Base-by-base conservation (phyloP, 1,284 basidiomycete genomes). In the Ganoderma meredithae region DNA sequence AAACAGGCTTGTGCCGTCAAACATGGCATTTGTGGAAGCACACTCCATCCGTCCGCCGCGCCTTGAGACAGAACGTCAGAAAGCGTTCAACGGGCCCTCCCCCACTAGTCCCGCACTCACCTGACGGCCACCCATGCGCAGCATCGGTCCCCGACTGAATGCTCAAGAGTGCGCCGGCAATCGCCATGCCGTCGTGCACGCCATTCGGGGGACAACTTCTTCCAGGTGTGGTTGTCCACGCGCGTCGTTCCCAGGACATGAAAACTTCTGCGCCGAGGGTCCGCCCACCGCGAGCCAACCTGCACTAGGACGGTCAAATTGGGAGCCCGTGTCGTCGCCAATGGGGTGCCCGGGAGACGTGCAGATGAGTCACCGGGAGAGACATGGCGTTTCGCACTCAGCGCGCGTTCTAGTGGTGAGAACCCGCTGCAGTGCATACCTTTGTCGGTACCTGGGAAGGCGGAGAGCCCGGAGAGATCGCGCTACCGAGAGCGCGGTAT, bases 351-450 rank as follows among this genome's bases (percentile, higher is more conserved):
- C 25, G 31, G 15, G 52, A 17, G 52, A 55, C 33, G 31, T 19
- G 22, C 44, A 49, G 31, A 55, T 55, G 33, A 55, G 52, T 55
- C 52, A 55, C 52, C 52, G 31, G 52, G 22, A 27, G 52, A 31
- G 52, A 27, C 52, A 55, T 33, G 52, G 31, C 15, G 27, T 9
- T 27, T 15, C 31, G 13, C 4, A 2, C 22, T 55, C 13, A 12
- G 27, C 52, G 31, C 52, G 52, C 52, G 27, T 55, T 55, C 52
- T 55, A 55, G 52, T 17, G 25, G 52, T 55, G 52, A 27, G 52
- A 55, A 55, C 47, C 47, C 22, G 47, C 19, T 12, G 22, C 1
- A 49, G 25, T 49, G 25, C 47, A 49, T 49, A 49, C 47, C 19
- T 27, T 15, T 27, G 17, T 31, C 13, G 10, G 17, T 17, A 19